Percentiles rank a stretch among this genome's conserved stretches.
phyloP scores from a whole-genome alignment of 345 rosid species.

The Durio zibethinus region DNA sequence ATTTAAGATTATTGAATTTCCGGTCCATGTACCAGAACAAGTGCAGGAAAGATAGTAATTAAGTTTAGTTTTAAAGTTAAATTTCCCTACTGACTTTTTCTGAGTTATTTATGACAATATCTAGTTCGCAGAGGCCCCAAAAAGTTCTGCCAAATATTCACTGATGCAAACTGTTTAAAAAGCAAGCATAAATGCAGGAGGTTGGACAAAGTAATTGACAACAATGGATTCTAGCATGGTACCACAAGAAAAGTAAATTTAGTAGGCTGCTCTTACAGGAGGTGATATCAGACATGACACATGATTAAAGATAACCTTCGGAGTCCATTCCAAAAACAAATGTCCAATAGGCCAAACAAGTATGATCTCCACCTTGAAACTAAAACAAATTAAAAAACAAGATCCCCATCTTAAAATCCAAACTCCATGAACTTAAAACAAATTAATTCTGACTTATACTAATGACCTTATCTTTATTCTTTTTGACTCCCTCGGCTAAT shows the following conservation, averaged over 20 bases:
- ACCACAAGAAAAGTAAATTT: neutral
- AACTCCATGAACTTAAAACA: neutral
- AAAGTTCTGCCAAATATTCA: neutral
- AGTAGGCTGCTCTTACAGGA: neutral
- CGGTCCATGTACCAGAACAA: neutral
- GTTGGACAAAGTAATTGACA: neutral
- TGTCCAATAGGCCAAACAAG: neutral
- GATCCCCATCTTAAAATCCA: neutral
- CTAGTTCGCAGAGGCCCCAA: neutral
- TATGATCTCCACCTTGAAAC: neutral
- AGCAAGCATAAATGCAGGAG: neutral
- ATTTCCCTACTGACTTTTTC: neutral
- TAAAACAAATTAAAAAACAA: neutral
- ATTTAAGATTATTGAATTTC: constrained; percentile 1
- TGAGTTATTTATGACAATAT: neutral
- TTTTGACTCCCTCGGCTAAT: neutral
- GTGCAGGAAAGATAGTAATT: neutral
- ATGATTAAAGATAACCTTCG: neutral
- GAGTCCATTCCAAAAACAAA: neutral
- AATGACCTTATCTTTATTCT: neutral
- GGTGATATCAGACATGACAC: neutral
- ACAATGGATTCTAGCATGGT: constrained; percentile 1
- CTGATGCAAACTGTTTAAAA: neutral
- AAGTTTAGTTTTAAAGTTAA: neutral
- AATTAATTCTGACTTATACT: neutral